phyloP scores from a whole-genome alignment of 176 grass and related monocot genomes.

The Carex cristatella region DNA sequence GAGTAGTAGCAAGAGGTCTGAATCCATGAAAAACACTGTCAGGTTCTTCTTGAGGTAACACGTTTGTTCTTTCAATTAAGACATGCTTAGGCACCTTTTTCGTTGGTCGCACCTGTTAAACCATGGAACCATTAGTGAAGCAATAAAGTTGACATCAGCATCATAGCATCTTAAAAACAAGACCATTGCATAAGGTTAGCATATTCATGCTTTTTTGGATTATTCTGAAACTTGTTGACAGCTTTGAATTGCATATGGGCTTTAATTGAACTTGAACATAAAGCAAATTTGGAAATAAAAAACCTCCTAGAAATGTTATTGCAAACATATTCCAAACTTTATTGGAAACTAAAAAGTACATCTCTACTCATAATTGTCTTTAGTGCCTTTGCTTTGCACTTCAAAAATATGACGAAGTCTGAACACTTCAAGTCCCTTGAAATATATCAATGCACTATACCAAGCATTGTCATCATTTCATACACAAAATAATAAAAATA shows the following conservation, averaged over 20 bases:
- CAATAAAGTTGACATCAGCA: not conserved
- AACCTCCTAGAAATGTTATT: not conserved
- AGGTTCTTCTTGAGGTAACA: constrained; percentile 55
- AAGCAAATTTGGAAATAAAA: not conserved
- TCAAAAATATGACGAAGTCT: not conserved
- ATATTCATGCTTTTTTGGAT: not conserved
- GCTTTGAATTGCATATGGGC: not conserved
- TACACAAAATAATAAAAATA: not conserved
- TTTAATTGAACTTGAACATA: not conserved
- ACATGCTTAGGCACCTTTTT: constrained; percentile 70
- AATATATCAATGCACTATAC: not conserved
- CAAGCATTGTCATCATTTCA: not conserved
- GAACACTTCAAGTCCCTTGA: not conserved
- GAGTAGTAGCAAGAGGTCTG: constrained; percentile 60
- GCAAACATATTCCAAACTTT: not conserved
- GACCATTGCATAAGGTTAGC: not conserved
- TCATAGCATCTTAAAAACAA: not conserved
- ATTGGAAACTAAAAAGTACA: not conserved
- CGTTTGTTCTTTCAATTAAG: constrained; percentile 74
- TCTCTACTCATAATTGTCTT: not conserved
- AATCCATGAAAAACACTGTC: constrained; percentile 79
- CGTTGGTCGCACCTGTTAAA: constrained; percentile 38
- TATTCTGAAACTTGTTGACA: not conserved
- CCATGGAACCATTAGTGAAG: not conserved
- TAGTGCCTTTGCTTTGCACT: not conserved